These are phyloP conservation scores for Fraxinus albicans DNA, from an alignment of 305 asterid genomes.

Conservation along the genomic window DNA sequence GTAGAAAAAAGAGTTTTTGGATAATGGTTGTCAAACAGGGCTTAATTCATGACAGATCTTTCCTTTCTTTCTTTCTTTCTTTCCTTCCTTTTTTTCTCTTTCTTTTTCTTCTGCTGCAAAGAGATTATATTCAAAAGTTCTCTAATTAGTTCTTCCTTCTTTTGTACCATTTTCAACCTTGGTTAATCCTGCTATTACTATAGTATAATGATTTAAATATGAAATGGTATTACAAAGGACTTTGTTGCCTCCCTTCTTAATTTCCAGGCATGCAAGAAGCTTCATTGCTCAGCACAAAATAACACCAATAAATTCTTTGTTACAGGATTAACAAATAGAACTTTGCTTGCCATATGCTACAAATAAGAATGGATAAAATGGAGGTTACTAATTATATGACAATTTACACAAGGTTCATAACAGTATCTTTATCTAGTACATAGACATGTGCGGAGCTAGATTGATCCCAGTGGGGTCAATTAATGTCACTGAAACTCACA, in stretches of 20 bases:
- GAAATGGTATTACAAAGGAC: background rate
- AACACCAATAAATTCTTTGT: background rate
- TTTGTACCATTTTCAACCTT: background rate
- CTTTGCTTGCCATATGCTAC: background rate
- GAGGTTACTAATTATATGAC: background rate
- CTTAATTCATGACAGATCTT: background rate
- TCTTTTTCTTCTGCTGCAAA: background rate
- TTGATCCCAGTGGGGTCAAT: background rate
- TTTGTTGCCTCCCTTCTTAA: background rate
- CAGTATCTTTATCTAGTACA: background rate
- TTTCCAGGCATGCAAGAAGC: background rate
- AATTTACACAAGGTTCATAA: background rate
- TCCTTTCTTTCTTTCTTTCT: background rate
- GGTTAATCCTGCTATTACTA: background rate
- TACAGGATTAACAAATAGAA: background rate
- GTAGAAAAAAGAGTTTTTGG: background rate
- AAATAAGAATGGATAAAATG: background rate
- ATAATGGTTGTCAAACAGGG: background rate
- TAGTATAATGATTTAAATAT: background rate
- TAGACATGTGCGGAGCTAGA: background rate
- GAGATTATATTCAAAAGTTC: conserved; percentile 9
- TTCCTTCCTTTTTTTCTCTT: background rate
- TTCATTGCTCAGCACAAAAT: background rate
- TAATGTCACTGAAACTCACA: background rate
- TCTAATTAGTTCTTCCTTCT: background rate